phyloP scores from a whole-genome alignment of 192 early-diverging fungal species.

The Mortierella alpina region DNA sequence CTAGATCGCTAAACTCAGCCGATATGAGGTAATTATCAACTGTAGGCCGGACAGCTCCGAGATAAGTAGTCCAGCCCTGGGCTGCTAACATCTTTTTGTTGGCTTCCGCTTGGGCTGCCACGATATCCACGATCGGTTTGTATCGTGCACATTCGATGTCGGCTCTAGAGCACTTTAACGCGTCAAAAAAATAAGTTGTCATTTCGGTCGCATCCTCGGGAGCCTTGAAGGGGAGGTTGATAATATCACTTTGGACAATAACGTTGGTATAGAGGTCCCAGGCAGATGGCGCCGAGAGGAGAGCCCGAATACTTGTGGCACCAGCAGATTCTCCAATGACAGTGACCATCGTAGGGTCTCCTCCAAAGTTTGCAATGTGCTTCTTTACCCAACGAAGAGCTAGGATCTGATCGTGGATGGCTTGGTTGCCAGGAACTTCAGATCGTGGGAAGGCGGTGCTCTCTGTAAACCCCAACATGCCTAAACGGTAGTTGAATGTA shows the following conservation, averaged over 20 bases:
- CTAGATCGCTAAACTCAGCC: constrained; percentile 38
- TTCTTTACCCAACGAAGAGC: constrained; percentile 69
- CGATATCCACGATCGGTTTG: constrained; percentile 6
- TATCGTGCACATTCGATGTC: constrained; percentile 27
- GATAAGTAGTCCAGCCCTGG: constrained; percentile 27
- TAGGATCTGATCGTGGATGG: constrained; percentile 62
- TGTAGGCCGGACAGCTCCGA: constrained; percentile 20
- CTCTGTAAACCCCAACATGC: constrained; percentile 60
- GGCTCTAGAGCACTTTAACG: constrained; percentile 4
- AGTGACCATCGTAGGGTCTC: constrained; percentile 62
- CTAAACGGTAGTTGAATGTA: constrained; percentile 69
- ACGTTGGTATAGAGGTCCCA: constrained; percentile 52
- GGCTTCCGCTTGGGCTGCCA: constrained; percentile 31
- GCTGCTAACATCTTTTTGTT: constrained; percentile 15
- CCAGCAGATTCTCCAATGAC: constrained; percentile 67
- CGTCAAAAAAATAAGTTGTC: constrained; percentile 13
- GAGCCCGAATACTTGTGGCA: constrained; percentile 50
- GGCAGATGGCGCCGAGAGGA: constrained; percentile 53
- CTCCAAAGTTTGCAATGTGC: constrained; percentile 68
- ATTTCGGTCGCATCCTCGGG: constrained; percentile 12
- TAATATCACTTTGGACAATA: constrained; percentile 47
- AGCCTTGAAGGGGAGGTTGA: constrained; percentile 33
- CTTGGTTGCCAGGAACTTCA: constrained; percentile 28
- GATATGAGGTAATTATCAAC: constrained; percentile 42
- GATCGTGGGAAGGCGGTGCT: constrained; percentile 20